phyloP scores from a whole-genome alignment of 257 asterid species.

The Fraxinus americana region DNA sequence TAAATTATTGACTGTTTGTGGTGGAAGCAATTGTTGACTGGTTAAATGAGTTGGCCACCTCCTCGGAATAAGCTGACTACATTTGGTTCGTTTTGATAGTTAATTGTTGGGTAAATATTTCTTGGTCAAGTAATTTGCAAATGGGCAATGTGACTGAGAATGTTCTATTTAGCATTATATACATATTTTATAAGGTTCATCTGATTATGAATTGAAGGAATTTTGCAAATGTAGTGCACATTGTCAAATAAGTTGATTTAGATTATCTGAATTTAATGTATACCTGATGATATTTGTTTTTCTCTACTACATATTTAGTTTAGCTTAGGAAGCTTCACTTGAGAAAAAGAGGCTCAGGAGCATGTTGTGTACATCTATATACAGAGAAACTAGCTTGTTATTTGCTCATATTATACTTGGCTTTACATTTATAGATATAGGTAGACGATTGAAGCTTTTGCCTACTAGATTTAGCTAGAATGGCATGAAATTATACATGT shows the following conservation, averaged over 20 bases:
- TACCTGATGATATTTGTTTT: background rate
- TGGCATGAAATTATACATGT: background rate
- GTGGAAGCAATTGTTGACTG: conserved; percentile 8
- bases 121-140: background rate
- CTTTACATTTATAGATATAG: background rate
- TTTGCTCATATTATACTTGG: background rate
- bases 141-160: background rate
- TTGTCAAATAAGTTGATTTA: background rate
- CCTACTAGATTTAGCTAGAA: background rate
- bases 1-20: conserved; percentile 31
- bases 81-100: background rate
- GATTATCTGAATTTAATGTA: background rate
- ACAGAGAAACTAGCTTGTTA: background rate
- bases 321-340: background rate
- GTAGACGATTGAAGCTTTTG: background rate
- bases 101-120: background rate
- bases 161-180: background rate
- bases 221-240: background rate
- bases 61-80: background rate
- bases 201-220: background rate
- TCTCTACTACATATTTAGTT: background rate
- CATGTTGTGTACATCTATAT: background rate
- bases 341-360: background rate
- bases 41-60: conserved; percentile 5
- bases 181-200: background rate